Evolutionary conservation across 345 rosid species (phyloP).

Genomic region (Xanthoceras sorbifolium): DNA sequence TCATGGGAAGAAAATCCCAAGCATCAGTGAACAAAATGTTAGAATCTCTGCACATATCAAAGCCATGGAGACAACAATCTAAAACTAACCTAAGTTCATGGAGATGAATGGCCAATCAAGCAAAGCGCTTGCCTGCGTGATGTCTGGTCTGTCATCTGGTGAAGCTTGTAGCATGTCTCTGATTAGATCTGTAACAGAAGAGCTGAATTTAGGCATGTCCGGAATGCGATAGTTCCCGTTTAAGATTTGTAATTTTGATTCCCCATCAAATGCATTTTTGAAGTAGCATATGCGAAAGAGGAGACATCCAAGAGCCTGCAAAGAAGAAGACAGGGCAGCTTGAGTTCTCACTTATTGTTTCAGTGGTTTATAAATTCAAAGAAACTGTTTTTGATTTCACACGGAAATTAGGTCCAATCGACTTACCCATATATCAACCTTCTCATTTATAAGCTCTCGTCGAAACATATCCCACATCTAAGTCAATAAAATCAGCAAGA

Average conservation of each 20-base stretch:
- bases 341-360: conserved; percentile 17
- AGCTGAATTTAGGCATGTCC: conserved; percentile 76
- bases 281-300: conserved; percentile 91
- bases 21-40: conserved; percentile 46
- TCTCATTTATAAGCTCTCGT: conserved; percentile 89
- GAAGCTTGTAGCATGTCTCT: conserved; percentile 93
- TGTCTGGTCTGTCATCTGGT: conserved; percentile 93
- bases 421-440: conserved; percentile 98
- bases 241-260: conserved; percentile 89
- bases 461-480: conserved; percentile 99
- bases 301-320: conserved; percentile 97
- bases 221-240: conserved; percentile 96
- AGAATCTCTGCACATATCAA: conserved; percentile 36
- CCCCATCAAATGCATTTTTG: conserved; percentile 97
- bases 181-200: conserved; percentile 61
- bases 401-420: conserved; percentile 13
- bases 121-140: conserved; percentile 94
- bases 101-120: conserved; percentile 69
- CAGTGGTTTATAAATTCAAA: background rate
- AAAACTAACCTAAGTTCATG: conserved; percentile 80
- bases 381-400: background rate
- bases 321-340: conserved; percentile 15
- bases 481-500: conserved; percentile 36
- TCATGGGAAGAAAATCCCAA: conserved; percentile 49
- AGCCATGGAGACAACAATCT: conserved; percentile 43